phyloP scores from a whole-genome alignment of 805 yeast genomes.

The Candida bentonensis region DNA sequence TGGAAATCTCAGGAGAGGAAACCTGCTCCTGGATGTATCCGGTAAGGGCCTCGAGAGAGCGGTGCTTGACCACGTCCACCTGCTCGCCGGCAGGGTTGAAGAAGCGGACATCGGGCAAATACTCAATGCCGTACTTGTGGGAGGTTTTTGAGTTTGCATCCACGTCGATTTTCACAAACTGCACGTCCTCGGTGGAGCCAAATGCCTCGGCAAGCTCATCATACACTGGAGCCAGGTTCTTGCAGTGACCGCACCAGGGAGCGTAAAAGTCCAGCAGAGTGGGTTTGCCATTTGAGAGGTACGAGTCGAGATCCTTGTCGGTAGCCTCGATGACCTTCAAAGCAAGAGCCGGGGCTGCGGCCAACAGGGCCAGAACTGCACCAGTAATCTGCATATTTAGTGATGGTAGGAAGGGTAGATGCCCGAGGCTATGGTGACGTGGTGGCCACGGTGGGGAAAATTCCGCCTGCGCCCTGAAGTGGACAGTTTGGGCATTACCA shows the following conservation, averaged over 20 bases:
- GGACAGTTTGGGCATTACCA: too few relatives aligned
- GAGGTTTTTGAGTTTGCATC: constrained; percentile 40
- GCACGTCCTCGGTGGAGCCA: constrained; percentile 30
- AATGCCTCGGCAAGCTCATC: constrained; percentile 65
- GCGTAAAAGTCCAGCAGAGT: constrained; percentile 57
- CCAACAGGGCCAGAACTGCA: too few relatives aligned
- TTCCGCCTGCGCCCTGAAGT: too few relatives aligned
- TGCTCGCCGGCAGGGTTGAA: constrained; percentile 39
- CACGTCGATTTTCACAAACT: constrained; percentile 44
- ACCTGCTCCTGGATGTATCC: constrained; percentile 31
- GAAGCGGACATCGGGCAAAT: constrained; percentile 52
- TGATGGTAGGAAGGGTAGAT: too few relatives aligned
- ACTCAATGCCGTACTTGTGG: constrained; percentile 37
- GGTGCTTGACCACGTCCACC: constrained; percentile 39
- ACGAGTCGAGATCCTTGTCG: constrained; percentile 45
- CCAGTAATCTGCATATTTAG: too few relatives aligned
- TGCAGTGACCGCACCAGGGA: constrained; percentile 93
- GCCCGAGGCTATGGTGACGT: too few relatives aligned
- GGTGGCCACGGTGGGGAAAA: too few relatives aligned
- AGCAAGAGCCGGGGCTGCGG: neutral
- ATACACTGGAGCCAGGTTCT: constrained; percentile 70
- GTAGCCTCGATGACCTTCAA: constrained; percentile 19
- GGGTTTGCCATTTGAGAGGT: constrained; percentile 45
- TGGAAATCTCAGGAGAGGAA: constrained; percentile 6
- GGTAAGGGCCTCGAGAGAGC: constrained; percentile 36